Evolutionary conservation across 768 basidiomycete genomes (phyloP).

Genomic region (Termitomyces sp.): DNA sequence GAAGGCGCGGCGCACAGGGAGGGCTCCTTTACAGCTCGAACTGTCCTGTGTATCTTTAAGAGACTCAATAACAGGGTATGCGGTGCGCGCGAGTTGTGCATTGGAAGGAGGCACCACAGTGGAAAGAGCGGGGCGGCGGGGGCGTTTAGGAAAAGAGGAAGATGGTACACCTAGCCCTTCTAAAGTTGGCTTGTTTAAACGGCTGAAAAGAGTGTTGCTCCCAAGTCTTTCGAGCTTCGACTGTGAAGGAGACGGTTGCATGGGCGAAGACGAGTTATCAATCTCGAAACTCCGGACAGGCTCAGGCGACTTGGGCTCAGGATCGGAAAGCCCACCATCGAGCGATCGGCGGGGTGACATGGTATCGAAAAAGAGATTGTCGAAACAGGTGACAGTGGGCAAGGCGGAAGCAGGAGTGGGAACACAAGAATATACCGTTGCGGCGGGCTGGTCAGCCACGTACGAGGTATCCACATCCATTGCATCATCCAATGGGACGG

Average conservation of each 20-base stretch:
- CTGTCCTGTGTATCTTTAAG: slow-evolving; percentile 20
- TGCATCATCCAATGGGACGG: slow-evolving; percentile 53
- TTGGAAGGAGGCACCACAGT: slow-evolving; percentile 50
- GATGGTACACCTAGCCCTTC: slow-evolving; percentile 51
- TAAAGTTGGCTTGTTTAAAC: slow-evolving; percentile 46
- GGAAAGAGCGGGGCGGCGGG: slow-evolving; percentile 63
- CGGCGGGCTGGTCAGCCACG: slow-evolving; percentile 25
- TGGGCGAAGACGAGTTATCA: slow-evolving; percentile 43
- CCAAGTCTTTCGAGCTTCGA: slow-evolving; percentile 42
- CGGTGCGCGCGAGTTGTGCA: slow-evolving; percentile 29
- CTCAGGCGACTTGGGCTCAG: slow-evolving; percentile 47
- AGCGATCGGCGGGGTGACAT: slow-evolving; percentile 46
- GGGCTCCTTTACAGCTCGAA: slow-evolving; percentile 31
- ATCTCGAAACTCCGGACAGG: slow-evolving; percentile 29
- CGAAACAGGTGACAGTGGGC: slow-evolving; percentile 48
- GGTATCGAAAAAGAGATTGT: slow-evolving; percentile 54
- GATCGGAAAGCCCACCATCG: slow-evolving; percentile 38
- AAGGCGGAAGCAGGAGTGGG: slow-evolving; percentile 43
- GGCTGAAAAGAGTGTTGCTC: slow-evolving; percentile 41
- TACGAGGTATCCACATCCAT: slow-evolving; percentile 78
- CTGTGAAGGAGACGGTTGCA: slow-evolving; percentile 45
- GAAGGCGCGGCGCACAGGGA: slow-evolving; percentile 64
- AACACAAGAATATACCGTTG: slow-evolving; percentile 24
- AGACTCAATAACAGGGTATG: slow-evolving; percentile 33
- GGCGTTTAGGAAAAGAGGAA: slow-evolving; percentile 48